Percentiles rank a stretch among this genome's conserved stretches.
Conservation (phyloP, 768 basidiomycete genomes). For the Collybiopsis luxurians region DNA sequence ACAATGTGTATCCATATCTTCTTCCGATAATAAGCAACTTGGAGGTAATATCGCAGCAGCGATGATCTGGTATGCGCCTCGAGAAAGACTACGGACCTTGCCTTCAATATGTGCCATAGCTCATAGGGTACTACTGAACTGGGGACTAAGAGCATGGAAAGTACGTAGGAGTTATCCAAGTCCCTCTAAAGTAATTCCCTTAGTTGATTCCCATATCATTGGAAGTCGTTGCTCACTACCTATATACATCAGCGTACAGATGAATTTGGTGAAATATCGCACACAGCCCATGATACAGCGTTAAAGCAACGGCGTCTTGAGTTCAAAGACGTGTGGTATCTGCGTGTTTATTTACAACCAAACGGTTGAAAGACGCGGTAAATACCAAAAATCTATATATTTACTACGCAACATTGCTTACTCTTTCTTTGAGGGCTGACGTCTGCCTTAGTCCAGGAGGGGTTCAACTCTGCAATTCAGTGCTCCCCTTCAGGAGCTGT, state of each 20-base stretch:
- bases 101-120: not conserved
- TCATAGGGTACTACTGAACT: not conserved
- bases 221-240: too few species aligned
- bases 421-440: too few species aligned
- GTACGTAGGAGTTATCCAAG: not conserved
- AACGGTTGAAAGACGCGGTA: not conserved
- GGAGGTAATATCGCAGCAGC: not conserved
- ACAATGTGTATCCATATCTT: too few species aligned
- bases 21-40: too few species aligned
- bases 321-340: not conserved
- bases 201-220: too few species aligned
- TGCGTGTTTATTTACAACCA: not conserved
- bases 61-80: not conserved
- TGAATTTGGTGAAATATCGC: not conserved
- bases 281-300: not conserved
- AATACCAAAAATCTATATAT: too few species aligned
- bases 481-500: not conserved
- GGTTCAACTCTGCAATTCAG: not conserved
- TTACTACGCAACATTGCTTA: too few species aligned
- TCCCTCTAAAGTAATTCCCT: too few species aligned
- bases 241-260: not conserved
- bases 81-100: not conserved
- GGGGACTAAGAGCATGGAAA: not conserved
- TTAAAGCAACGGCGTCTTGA: not conserved
- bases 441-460: slow-evolving; percentile 1